Base-by-base conservation (phyloP, 306 rosid species). In the Potentilla sterilis region DNA sequence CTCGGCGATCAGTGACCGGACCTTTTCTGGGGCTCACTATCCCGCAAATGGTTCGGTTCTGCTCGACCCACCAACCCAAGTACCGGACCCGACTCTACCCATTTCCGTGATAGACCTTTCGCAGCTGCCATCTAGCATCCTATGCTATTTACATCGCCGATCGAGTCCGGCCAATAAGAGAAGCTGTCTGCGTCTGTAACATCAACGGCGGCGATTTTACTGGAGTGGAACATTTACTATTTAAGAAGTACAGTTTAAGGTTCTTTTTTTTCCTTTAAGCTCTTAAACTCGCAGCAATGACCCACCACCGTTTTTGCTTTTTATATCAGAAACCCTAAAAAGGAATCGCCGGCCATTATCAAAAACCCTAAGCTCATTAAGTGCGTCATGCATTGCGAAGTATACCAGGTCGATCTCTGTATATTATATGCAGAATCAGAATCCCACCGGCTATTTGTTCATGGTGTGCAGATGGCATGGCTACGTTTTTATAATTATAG, bases 391-490 rank as follows among this genome's bases (percentile, higher is more conserved):
- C 44, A 63, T 63, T 63, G 21, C 44, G 44, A 34, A 35, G 15
- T 34, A 35, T 16, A 32, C 44, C 22, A 7, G 15, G 21, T 32
- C 67, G 13, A n/a, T 62, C 10, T 8, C 22, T 59, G 11, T 16
- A 63, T 61, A 63, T 35, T 35, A 63, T 63, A 63, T 7, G 24
- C 24, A 64, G 88, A 82, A 85, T 85, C 86, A 65, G 87, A 85
- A 89, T 82, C 89, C 82, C 82, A 48, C 74, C 70, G 57, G 77
- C 68, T 77, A 69, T 48, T 58, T 67, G 28, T 70, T 72, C 81
- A 61, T 81, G 87, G 77, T 61, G 80, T 86, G 78, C 80, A 75
- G 79, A 73, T 72, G 76, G 75, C 72, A 73, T 72, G 76, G 75
- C 72, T 74, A 43, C 13, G 24, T 40, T 40, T 49, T 49, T 21